Base-by-base conservation (phyloP, 2,329 filamentous ascomycete species). In the Colletotrichum phormii region DNA sequence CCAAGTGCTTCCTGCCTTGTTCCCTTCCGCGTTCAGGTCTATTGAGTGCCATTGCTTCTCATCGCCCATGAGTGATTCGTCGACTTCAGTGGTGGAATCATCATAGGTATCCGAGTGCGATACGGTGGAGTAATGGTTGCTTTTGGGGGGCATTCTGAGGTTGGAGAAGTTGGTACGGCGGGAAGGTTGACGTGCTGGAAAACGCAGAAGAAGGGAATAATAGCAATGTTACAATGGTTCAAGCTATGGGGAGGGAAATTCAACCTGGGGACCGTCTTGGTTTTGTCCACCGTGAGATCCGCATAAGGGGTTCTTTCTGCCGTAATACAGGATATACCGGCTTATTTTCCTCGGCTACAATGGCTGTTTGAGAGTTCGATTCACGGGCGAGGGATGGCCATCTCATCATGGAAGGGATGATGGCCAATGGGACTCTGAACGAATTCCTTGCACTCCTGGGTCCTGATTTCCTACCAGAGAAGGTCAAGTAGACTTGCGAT, bases 11-110 rank as follows among this genome's bases (percentile, higher is more conserved):
- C 31, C 22, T 9, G 29, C 35, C 4, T 46, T n/a, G n/a, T 26
- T 33, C n/a, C 57, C 15, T 1, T 35, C 26, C 2, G 54, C 54
- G 31, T 64, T n/a, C 12, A 71, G 53, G 26, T 65, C 62, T 26
- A 71, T 60, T 22, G 64, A 64, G 29, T 71, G 73, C 73, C 73
- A 75, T n/a, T 70, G 65, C 59, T 75, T 75, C 46, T 67, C 71
- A 9, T 71, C 65, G 5, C 55, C 65, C 57, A 73, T 58, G 46
- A 73, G 26, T 2, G 64, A 64, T 15, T 70, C 66, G 13, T 73
- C 73, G 12, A 73, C 66, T 9, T 75, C 73, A 13, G 73, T 73
- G 29, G 57, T 55, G 11, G 73, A 73, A 29, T 72, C 65, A 7
- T 73, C 58, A 15, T 67, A 54, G 12, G 57, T 60, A 54, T 74